Evolutionary conservation across 1,284 basidiomycete species (phyloP), one percentile per base, ranked within the genome.

Genomic region (Earliella scabrosa): DNA sequence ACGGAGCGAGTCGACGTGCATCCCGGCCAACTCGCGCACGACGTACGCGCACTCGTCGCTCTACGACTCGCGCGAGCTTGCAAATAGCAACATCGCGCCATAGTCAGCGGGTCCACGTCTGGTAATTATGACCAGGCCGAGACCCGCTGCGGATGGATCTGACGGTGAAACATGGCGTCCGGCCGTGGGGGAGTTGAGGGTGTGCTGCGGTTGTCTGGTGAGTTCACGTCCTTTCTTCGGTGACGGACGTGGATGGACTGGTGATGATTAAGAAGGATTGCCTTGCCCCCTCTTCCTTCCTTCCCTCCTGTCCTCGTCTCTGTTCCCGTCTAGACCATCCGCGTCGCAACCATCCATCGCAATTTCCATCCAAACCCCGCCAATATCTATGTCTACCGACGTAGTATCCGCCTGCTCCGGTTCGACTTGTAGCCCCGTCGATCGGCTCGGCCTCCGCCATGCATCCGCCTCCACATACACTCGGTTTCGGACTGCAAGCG

Each of bases 11-110:
- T 29, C 35, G 4, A 21, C 20, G 13, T 45, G 51, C 36, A 18
- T 20, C 7, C 41, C 36, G 9, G 53, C 50, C 14, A 44, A 55
- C 18, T 58, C 59, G 27, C 55, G 56, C 14, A 55, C 59, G 38
- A 61, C 59, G 16, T 61, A 61, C 29, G 59, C 59, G 31, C 52
- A 61, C 13, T 52, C 59, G 18, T 52, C 56, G n/a, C 50, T 61
- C 24, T 61, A 41, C 43, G 45, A 55, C 18, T 58, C 55, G 6
- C 59, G 50, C 43, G 34, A 45, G 53, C 43, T 50, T 35, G 16
- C n/a, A 31, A 13, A 31, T 6, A 31, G 29, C 29, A 31, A 31
- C 13, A 13, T 31, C 6, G 29, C 29, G 7, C 7, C 29, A 31
- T n/a, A n/a, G n/a, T n/a, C n/a, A n/a, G n/a, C n/a, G n/a, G n/a